Evolutionary conservation across 148 eudicot genomes (phyloP), one percentile per base, ranked within the genome.

Genomic region (Diospyros kaki): DNA sequence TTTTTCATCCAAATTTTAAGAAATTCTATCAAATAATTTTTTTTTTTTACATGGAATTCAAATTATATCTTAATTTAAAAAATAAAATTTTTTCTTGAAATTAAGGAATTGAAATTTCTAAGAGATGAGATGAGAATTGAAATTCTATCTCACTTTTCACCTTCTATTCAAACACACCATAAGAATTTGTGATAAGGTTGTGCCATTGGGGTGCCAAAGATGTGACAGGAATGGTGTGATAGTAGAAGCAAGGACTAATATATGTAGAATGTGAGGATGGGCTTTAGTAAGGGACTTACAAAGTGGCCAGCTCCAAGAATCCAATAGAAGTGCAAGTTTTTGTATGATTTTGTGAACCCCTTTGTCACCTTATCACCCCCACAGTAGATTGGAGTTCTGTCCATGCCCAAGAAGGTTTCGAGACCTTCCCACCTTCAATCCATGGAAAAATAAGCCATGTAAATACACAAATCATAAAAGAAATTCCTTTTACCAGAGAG

Each of bases 251-350:
- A 28, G 28, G 28, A 28, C 28, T 28, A 28, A 28, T 28, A 28
- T 28, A 28, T 28, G 28, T 28, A 28, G 28, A 28, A 28, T 28
- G 28, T 28, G 28, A 28, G 28, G 28, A 28, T 28, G 28, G 28
- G 28, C 28, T 28, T 28, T 28, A 28, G 28, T 28, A 28, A 28
- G 28, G 28, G 28, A 86, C 97, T 90, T 82, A 94, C 95, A 81
- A 90, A 94, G 79, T 91, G 98, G 41, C 97, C 98, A 58, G 98
- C 98, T 72, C 83, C 85, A 83, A 94, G 97, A 81, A 94, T 89
- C 98, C 98, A 94, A 76, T 89, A 94, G 86, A 94, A 94, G 79
- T 90, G 92, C 53, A 94, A 85, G 67, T 94, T 92, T 45, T 74
- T 83, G 85, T 86, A 85, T 2, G 98, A 90, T 66, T 76, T 90